Evolutionary conservation across 2,329 filamentous ascomycete species (phyloP).

Genomic region (Aspergillus fischeri): DNA sequence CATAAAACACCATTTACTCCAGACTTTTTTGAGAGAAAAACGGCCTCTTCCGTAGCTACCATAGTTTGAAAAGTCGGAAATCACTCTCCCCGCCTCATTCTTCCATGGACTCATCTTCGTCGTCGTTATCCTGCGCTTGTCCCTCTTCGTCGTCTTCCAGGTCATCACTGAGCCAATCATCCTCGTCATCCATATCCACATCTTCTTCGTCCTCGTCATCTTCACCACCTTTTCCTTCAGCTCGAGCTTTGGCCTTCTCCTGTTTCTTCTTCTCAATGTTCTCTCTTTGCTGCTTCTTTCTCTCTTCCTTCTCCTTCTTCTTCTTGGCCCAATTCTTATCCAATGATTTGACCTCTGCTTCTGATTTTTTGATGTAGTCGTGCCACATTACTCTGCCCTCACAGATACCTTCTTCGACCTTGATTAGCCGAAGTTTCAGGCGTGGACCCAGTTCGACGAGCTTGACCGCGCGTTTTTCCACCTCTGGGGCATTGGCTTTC

Average conservation of each 20-base stretch:
- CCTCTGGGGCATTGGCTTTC: slow-evolving; percentile 46
- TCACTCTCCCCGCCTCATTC: slow-evolving; percentile 26
- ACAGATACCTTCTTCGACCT: slow-evolving; percentile 93
- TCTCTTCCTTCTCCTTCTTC: slow-evolving; percentile 73
- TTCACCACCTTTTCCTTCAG: slow-evolving; percentile 39
- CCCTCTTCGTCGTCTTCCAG: slow-evolving; percentile 43
- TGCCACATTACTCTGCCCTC: slow-evolving; percentile 95
- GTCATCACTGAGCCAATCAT: slow-evolving; percentile 51
- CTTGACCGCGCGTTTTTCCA: slow-evolving; percentile 85
- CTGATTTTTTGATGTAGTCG: slow-evolving; percentile 83
- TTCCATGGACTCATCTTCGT: slow-evolving; percentile 40
- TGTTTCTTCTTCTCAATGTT: slow-evolving; percentile 86
- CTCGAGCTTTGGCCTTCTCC: slow-evolving; percentile 50
- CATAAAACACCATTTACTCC: neutral
- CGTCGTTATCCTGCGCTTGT: slow-evolving; percentile 25
- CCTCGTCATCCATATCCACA: slow-evolving; percentile 52
- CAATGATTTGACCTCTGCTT: slow-evolving; percentile 69
- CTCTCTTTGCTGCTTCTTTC: slow-evolving; percentile 77
- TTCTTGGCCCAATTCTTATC: slow-evolving; percentile 79
- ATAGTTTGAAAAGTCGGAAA: neutral
- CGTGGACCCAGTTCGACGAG: slow-evolving; percentile 88
- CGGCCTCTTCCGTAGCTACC: neutral
- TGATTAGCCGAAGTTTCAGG: slow-evolving; percentile 82
- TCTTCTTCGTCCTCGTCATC: slow-evolving; percentile 47
- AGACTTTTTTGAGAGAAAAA: neutral